Base-by-base conservation (phyloP, 176 grass and related monocot species). In the Hordeum marinum region DNA sequence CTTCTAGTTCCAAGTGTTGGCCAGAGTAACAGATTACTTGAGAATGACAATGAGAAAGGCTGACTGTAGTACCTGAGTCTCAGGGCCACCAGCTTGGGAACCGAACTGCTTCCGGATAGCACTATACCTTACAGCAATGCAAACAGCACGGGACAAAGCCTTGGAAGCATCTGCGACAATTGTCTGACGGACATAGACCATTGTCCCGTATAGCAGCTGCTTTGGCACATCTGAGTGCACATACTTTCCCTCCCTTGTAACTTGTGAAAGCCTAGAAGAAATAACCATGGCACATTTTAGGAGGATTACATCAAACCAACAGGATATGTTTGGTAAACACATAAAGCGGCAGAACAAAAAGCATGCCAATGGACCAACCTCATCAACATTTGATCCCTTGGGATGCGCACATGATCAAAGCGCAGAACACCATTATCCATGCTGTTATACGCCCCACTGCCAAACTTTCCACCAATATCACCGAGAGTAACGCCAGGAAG, bases 331-430 rank as follows among this genome's bases (percentile, higher is more conserved):
- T 63, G 11, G 42, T 27, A 58, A 50, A 74, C 25, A 50, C 13
- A 21, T 2, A 18, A 65, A 79, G 10, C 20, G 11, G 3, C 4
- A 4, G 7, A 72, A 62, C 18, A 7, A 2, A 57, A 52, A 18
- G 48, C 20, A 61, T 59, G 61, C 5, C 4, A 67, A 23, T 55
- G 27, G 10, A 84, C 32, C 68, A 72, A 94, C 92, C 92, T 92
- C 96, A 99, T 99, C 82, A 99, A 57, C 96, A 99, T 89, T 88
- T 99, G 96, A 84, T 99, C 87, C 86, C 96, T 93, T 75, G 96
- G 94, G 55, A 99, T 99, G 83, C 96, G 88, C 68, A 99, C 96
- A 83, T 99, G 91, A 41, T 99, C 90, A 84, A 99, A 99, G 75
- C 75, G 90, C 35, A 99, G 78, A 90, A 99, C 88, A 74, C 96